These are phyloP conservation scores for Cercis canadensis DNA, from an alignment of 306 rosid genomes.

Conservation along the genomic window DNA sequence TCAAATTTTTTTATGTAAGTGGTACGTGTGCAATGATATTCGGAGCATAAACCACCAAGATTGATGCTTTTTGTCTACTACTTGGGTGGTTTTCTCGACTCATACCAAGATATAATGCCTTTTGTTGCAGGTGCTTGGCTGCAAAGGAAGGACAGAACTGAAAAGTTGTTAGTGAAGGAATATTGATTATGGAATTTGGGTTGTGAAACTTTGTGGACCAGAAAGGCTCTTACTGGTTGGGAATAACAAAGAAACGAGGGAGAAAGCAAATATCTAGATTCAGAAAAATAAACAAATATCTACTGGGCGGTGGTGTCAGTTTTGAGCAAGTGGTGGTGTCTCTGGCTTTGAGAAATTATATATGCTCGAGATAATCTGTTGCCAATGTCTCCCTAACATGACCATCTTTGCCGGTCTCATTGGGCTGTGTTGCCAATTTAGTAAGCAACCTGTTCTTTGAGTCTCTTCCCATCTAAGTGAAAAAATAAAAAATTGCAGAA, in stretches of 20 bases:
- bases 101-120: slow-evolving; percentile 39
- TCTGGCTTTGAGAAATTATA: slow-evolving; percentile 54
- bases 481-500: slow-evolving; percentile 22
- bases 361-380: slow-evolving; percentile 51
- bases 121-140: slow-evolving; percentile 42
- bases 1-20: background rate
- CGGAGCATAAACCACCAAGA: slow-evolving; percentile 32
- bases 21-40: slow-evolving; percentile 36
- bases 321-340: slow-evolving; percentile 71
- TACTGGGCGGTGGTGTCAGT: slow-evolving; percentile 77
- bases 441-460: slow-evolving; percentile 73
- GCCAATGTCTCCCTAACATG: slow-evolving; percentile 71
- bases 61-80: slow-evolving; percentile 45
- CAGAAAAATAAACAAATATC: slow-evolving; percentile 42
- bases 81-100: slow-evolving; percentile 39
- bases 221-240: slow-evolving; percentile 39
- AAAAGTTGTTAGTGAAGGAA: slow-evolving; percentile 44
- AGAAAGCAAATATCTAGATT: slow-evolving; percentile 44
- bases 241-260: slow-evolving; percentile 39
- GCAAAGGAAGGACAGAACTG: slow-evolving; percentile 31
- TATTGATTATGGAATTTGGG: slow-evolving; percentile 42
- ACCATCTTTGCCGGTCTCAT: slow-evolving; percentile 53
- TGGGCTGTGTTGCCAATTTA: slow-evolving; percentile 64
- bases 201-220: slow-evolving; percentile 37
- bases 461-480: slow-evolving; percentile 60